phyloP scores from a whole-genome alignment of 768 basidiomycete genomes.

The Ephemerocybe angulata region DNA sequence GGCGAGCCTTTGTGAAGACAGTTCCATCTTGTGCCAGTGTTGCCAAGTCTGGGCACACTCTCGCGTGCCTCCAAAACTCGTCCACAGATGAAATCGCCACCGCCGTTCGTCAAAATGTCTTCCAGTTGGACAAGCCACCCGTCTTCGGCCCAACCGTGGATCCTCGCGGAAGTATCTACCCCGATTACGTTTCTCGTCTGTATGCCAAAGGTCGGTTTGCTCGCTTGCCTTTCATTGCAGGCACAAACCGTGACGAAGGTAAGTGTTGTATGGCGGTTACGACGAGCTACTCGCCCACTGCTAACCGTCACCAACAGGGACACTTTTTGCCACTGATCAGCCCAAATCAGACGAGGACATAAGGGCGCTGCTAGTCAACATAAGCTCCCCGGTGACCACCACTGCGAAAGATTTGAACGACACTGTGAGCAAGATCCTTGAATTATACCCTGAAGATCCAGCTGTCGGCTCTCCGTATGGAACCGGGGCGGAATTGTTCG shows the following conservation, averaged over 20 bases:
- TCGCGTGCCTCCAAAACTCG: constrained; percentile 29
- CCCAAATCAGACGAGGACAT: constrained; percentile 24
- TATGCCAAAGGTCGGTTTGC: constrained; percentile 24
- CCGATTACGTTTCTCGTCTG: constrained; percentile 35
- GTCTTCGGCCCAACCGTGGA: constrained; percentile 41
- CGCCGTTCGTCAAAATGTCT: constrained; percentile 14
- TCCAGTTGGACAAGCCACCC: background rate
- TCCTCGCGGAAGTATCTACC: constrained; percentile 34
- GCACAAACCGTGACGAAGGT: constrained; percentile 47
- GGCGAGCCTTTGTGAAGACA: constrained; percentile 36
- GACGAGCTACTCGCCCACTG: background rate
- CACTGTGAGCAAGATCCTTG: constrained; percentile 24
- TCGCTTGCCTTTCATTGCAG: constrained; percentile 42
- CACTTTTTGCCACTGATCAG: constrained; percentile 27
- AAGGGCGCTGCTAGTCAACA: constrained; percentile 22
- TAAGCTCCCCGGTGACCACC: constrained; percentile 27
- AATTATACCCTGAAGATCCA: constrained; percentile 41
- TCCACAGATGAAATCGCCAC: constrained; percentile 21
- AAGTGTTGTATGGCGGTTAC: no score
- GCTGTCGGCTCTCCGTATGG: constrained; percentile 42
- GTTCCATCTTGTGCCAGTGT: constrained; percentile 31
- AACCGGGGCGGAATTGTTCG: constrained; percentile 45
- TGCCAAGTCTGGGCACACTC: constrained; percentile 26
- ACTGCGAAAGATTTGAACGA: constrained; percentile 16
- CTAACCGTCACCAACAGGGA: constrained; percentile 23